Base-by-base conservation (phyloP, 768 basidiomycete species). In the Crepidotus variabilis region DNA sequence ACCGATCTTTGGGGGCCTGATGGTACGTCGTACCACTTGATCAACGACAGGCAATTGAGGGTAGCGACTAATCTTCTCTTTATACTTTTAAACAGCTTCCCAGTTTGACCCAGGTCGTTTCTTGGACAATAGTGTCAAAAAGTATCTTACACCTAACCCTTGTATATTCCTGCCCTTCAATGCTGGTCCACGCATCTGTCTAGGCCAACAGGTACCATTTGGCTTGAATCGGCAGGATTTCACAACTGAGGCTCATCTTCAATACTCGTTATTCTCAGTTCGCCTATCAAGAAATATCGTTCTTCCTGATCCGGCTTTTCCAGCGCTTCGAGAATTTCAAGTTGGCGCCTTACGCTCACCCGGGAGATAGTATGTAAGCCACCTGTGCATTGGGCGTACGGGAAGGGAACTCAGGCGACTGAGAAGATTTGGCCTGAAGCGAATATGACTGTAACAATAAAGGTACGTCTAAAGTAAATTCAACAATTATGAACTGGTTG, bases 141-240 rank as follows among this genome's bases (percentile, higher is more conserved):
- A n/a, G n/a, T n/a, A n/a, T n/a, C n/a, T n/a, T n/a, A n/a, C n/a
- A n/a, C n/a, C n/a, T n/a, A n/a, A n/a, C 60, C 79, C 85, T 0
- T 87, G 84, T 71, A 85, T 87, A 55, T 90, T 89, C 72, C 75
- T 88, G 4, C 84, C 84, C 13, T 85, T 85, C 73, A 84, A 84
- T 55, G 82, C 78, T 2, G 79, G 79, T 16, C 84, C 83, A 7
- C 75, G 82, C 16, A 83, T 84, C 54, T 84, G 83, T 59, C 75
- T 83, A 4, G 83, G 83, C 3, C 84, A 85, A 70, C 81, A 84
- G 70, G 83, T 78, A 57, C 57, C 35, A 23, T 46, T 18, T 43
- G 39, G n/a, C 45, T 52, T 50, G n/a, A 52, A 8, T 33, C 47
- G n/a, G 14, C 16, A 23, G 39, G 22, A 14, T 22, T 46, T 16